phyloP scores from a whole-genome alignment of 345 rosid species.

The Gossypium bickii region DNA sequence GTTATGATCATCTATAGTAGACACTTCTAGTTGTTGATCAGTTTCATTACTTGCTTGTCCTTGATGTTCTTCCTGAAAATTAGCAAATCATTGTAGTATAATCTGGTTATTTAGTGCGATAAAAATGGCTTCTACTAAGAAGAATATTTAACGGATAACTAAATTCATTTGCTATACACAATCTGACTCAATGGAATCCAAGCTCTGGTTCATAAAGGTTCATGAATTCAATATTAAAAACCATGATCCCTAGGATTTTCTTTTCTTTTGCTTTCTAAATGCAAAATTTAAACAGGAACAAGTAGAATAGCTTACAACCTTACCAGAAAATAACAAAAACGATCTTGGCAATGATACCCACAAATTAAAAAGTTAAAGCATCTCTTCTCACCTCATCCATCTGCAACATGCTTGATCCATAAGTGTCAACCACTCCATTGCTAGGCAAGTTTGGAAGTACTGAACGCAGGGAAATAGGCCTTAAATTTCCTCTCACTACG shows the following conservation, averaged over 20 bases:
- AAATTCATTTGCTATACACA: background rate
- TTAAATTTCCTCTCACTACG: conserved; percentile 31
- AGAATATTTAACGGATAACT: background rate
- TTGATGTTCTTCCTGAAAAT: conserved; percentile 45
- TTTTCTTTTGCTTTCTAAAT: background rate
- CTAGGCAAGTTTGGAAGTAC: conserved; percentile 35
- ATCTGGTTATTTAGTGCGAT: background rate
- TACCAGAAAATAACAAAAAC: background rate
- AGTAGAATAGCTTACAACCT: conserved; percentile 1
- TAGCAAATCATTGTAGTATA: background rate
- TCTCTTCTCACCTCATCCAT: conserved; percentile 48
- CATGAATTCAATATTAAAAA: background rate
- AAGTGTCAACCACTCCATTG: conserved; percentile 36
- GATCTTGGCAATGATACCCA: conserved; percentile 8
- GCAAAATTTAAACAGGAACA: background rate
- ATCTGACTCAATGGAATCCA: background rate
- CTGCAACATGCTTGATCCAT: conserved; percentile 20
- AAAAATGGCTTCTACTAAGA: background rate
- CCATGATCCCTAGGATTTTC: background rate
- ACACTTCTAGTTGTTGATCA: conserved; percentile 38
- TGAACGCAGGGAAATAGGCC: conserved; percentile 24
- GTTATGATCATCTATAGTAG: conserved; percentile 33
- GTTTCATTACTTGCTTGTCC: conserved; percentile 29
- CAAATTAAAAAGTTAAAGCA: conserved; percentile 16
- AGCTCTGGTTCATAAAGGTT: background rate